Percentiles rank a stretch among this genome's conserved stretches.
Conservation (phyloP, 2,329 filamentous ascomycete species). For the Colletotrichum incanum region DNA sequence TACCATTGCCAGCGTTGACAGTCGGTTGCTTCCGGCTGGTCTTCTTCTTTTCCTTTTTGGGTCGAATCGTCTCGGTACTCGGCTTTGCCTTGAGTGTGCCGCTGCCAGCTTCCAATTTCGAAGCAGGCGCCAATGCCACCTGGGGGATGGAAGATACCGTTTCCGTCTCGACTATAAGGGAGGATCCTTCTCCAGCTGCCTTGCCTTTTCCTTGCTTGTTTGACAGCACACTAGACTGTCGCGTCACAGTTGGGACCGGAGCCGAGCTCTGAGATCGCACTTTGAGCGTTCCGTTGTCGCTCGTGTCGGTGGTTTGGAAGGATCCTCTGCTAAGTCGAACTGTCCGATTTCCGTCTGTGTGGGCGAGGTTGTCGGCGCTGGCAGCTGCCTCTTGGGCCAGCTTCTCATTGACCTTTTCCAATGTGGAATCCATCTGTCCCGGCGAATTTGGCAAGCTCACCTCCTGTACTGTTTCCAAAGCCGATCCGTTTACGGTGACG, state of each 20-base stretch:
- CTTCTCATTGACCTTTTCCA: constrained; percentile 69
- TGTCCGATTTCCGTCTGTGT: constrained; percentile 57
- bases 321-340: constrained; percentile 62
- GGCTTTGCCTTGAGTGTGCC: constrained; percentile 88
- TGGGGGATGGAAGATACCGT: constrained; percentile 94
- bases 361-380: constrained; percentile 59
- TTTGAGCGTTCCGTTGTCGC: constrained; percentile 74
- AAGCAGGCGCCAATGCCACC: constrained; percentile 77
- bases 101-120: constrained; percentile 74
- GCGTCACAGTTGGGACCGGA: constrained; percentile 70
- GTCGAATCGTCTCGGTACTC: constrained; percentile 95
- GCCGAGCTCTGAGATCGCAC: constrained; percentile 59
- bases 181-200: constrained; percentile 77
- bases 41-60: constrained; percentile 94
- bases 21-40: constrained; percentile 80
- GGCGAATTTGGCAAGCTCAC: constrained; percentile 84
- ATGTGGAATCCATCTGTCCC: constrained; percentile 61
- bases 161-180: constrained; percentile 98
- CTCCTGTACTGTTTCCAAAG: constrained; percentile 93
- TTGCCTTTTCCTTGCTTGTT: constrained; percentile 80
- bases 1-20: constrained; percentile 81
- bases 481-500: constrained; percentile 70
- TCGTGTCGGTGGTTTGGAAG: constrained; percentile 69
- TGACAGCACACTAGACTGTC: constrained; percentile 76
- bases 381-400: constrained; percentile 59